phyloP scores from a whole-genome alignment of 1,139 yeast genomes.

The Pichia sp. region DNA sequence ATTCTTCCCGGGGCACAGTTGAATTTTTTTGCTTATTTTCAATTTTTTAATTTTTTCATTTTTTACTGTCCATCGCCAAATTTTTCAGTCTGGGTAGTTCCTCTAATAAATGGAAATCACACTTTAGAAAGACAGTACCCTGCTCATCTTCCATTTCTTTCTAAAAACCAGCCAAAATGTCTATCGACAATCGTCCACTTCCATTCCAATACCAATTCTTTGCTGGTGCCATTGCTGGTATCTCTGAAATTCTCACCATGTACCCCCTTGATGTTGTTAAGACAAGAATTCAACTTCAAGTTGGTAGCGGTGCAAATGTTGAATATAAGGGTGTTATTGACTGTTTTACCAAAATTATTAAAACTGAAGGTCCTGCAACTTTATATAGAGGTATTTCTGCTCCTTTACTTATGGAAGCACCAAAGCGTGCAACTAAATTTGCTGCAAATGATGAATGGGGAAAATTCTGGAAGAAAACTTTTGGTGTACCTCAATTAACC shows the following conservation, averaged over 20 bases:
- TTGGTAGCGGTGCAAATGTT: slow-evolving; percentile 54
- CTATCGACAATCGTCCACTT: slow-evolving; percentile 33
- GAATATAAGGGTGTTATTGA: slow-evolving; percentile 79
- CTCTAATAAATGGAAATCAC: no score
- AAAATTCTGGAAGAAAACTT: slow-evolving; percentile 63
- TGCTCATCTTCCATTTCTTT: background rate
- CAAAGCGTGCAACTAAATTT: slow-evolving; percentile 94
- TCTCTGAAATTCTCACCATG: slow-evolving; percentile 94
- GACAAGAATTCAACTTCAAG: slow-evolving; percentile 91
- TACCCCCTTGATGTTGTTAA: slow-evolving; percentile 97
- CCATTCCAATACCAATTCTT: slow-evolving; percentile 89
- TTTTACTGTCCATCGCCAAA: no score
- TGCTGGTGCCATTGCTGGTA: slow-evolving; percentile 97
- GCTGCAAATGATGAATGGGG: slow-evolving; percentile 99
- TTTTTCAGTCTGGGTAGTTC: no score
- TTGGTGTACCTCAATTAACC: slow-evolving; percentile 65
- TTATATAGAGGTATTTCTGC: slow-evolving; percentile 92
- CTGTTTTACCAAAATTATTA: slow-evolving; percentile 74
- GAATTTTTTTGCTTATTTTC: no score
- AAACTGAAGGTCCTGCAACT: slow-evolving; percentile 76
- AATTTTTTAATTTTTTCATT: no score
- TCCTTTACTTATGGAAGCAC: slow-evolving; percentile 99
- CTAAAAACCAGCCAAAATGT: background rate
- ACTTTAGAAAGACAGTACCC: no score
- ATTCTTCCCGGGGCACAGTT: background rate